Evolutionary conservation across 768 basidiomycete genomes (phyloP).

Genomic region (Russula sp.): DNA sequence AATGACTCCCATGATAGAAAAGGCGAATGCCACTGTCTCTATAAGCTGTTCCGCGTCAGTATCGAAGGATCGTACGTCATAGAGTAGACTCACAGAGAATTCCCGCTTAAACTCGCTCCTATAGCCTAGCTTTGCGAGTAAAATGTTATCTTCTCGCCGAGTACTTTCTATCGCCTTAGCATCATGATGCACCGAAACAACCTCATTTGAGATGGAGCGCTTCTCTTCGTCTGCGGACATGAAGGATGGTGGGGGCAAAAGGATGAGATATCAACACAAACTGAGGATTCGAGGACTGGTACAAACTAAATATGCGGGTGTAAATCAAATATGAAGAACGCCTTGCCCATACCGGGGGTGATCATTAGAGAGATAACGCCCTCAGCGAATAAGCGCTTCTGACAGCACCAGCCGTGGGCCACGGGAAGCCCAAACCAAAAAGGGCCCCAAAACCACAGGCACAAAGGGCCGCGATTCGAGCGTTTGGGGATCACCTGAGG

Average conservation of each 20-base stretch:
- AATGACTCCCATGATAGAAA: slow-evolving; percentile 68
- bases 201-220: not conserved
- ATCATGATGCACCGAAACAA: not conserved
- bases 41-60: slow-evolving; percentile 33
- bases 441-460: not conserved
- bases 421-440: not conserved
- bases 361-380: not conserved
- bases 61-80: not conserved
- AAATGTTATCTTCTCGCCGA: slow-evolving; percentile 40
- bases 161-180: not conserved
- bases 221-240: slow-evolving; percentile 14
- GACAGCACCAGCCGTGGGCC: not conserved
- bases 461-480: not conserved
- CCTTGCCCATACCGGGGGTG: not conserved
- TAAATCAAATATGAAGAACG: not conserved
- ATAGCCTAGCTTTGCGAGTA: slow-evolving; percentile 62
- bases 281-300: not conserved
- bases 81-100: slow-evolving; percentile 46
- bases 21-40: slow-evolving; percentile 58
- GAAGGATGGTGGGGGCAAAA: not conserved
- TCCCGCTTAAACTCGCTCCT: slow-evolving; percentile 67
- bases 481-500: not conserved
- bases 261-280: not conserved
- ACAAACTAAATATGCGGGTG: not conserved
- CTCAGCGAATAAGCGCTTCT: not conserved